Evolutionary conservation across 352 stramenopile genomes (phyloP).

Genomic region (Phytophthora uliginosa): DNA sequence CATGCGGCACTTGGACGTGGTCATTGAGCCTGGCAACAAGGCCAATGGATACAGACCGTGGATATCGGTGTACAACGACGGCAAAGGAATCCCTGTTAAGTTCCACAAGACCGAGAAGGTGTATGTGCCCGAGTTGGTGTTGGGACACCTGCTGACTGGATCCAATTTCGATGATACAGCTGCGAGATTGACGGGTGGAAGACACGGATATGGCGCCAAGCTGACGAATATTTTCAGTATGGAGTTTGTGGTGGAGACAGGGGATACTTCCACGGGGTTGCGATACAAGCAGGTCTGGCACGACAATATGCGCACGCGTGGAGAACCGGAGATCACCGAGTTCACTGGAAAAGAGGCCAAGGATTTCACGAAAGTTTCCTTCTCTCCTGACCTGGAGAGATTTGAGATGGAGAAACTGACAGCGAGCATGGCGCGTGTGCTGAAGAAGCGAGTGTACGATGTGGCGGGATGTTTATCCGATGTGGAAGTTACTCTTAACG

Average conservation of each 20-base stretch:
- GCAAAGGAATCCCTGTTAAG: slow-evolving; percentile 97
- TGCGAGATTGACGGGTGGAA: slow-evolving; percentile 97
- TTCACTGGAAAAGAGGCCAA: slow-evolving; percentile 79
- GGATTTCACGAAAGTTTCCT: slow-evolving; percentile 99
- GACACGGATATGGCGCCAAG: slow-evolving; percentile 97
- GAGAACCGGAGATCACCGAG: slow-evolving; percentile 87
- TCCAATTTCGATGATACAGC: slow-evolving; percentile 99
- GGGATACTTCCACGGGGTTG: slow-evolving; percentile 89
- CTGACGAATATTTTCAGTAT: slow-evolving; percentile 99
- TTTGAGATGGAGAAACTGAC: slow-evolving; percentile 98
- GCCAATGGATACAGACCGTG: slow-evolving; percentile 69
- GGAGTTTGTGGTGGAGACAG: slow-evolving; percentile 99
- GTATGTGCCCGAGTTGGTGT: slow-evolving; percentile 99
- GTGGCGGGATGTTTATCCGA: slow-evolving; percentile 97
- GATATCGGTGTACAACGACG: slow-evolving; percentile 99
- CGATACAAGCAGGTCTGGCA: slow-evolving; percentile 94
- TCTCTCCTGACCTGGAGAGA: slow-evolving; percentile 96
- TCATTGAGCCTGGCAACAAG: slow-evolving; percentile 71
- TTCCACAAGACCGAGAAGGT: slow-evolving; percentile 97
- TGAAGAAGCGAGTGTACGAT: slow-evolving; percentile 99
- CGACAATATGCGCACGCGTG: slow-evolving; percentile 97
- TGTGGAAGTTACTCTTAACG: slow-evolving; percentile 96
- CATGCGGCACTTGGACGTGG: slow-evolving; percentile 82
- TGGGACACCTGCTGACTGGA: slow-evolving; percentile 98
- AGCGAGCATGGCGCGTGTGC: slow-evolving; percentile 93